Conservation (phyloP, 179 eudicot species). For the Spergularia azorica region DNA sequence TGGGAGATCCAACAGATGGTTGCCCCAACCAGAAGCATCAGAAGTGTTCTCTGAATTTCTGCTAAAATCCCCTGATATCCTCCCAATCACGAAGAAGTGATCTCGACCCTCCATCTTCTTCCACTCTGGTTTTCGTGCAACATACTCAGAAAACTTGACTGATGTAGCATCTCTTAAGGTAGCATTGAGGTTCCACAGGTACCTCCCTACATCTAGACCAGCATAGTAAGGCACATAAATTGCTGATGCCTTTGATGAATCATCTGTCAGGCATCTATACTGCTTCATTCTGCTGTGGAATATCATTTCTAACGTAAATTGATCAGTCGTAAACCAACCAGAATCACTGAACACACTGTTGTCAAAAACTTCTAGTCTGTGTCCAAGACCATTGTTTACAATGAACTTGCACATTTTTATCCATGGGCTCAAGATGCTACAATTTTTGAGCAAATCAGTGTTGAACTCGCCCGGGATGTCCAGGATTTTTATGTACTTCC, state of each 20-base stretch:
- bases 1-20: conserved; percentile 23
- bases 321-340: conserved; percentile 38
- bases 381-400: conserved; percentile 33
- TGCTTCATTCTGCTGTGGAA: conserved; percentile 41
- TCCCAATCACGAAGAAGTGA: conserved; percentile 41
- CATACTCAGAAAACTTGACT: conserved; percentile 12
- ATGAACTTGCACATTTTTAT: conserved; percentile 26
- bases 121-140: conserved; percentile 37
- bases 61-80: not conserved
- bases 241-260: conserved; percentile 31
- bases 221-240: conserved; percentile 41
- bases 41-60: not conserved
- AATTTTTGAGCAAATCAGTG: conserved; percentile 20
- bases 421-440: conserved; percentile 13
- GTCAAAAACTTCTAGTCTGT: not conserved
- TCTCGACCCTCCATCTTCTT: conserved; percentile 25
- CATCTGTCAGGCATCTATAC: conserved; percentile 35
- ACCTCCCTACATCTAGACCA: conserved; percentile 37
- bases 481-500: conserved; percentile 33
- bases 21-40: conserved; percentile 31
- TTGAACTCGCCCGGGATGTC: conserved; percentile 32
- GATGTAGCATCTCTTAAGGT: conserved; percentile 24
- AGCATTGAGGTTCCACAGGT: conserved; percentile 26
- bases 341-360: not conserved
- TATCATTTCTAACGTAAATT: conserved; percentile 35